Conservation (phyloP, 2,329 filamentous ascomycete species). For the Coleophoma cylindrospora region DNA sequence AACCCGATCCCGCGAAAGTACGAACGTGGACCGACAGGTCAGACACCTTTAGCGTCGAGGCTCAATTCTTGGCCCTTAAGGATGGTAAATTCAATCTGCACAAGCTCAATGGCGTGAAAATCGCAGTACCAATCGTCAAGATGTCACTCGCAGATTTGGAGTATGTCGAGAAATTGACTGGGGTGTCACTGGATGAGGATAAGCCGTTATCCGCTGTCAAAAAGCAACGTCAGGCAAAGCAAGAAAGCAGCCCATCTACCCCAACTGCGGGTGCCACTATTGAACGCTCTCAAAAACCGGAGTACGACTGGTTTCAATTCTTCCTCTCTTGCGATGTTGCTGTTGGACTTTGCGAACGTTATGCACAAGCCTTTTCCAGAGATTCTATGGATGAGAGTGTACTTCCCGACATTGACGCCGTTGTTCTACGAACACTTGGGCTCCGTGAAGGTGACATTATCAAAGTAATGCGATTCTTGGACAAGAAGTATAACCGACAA, state of each 20-base stretch:
- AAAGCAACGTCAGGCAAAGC: slow-evolving; percentile 18
- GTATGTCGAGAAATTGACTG: slow-evolving; percentile 86
- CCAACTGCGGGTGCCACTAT: slow-evolving; percentile 54
- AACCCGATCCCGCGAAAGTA: slow-evolving; percentile 77
- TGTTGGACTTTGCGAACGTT: slow-evolving; percentile 89
- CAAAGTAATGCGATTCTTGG: slow-evolving; percentile 85
- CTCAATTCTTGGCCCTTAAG: slow-evolving; percentile 89
- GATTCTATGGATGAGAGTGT: slow-evolving; percentile 97
- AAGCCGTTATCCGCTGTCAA: slow-evolving; percentile 87
- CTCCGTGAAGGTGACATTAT: slow-evolving; percentile 94
- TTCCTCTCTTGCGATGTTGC: slow-evolving; percentile 91
- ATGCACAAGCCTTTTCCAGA: slow-evolving; percentile 80
- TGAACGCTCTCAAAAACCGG: slow-evolving; percentile 55
- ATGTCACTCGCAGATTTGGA: slow-evolving; percentile 96
- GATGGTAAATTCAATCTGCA: slow-evolving; percentile 97
- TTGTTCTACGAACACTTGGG: slow-evolving; percentile 80
- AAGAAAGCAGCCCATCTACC: slow-evolving; percentile 19
- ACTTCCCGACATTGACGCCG: slow-evolving; percentile 81
- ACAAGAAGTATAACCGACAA: slow-evolving; percentile 71
- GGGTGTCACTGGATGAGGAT: slow-evolving; percentile 83
- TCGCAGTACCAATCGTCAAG: slow-evolving; percentile 89
- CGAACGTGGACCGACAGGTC: slow-evolving; percentile 93
- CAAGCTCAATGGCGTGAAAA: slow-evolving; percentile 97
- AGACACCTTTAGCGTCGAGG: slow-evolving; percentile 94
- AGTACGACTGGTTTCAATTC: slow-evolving; percentile 99